phyloP scores from a whole-genome alignment of 106 monocot species.

The Dendrobium catenatum region DNA sequence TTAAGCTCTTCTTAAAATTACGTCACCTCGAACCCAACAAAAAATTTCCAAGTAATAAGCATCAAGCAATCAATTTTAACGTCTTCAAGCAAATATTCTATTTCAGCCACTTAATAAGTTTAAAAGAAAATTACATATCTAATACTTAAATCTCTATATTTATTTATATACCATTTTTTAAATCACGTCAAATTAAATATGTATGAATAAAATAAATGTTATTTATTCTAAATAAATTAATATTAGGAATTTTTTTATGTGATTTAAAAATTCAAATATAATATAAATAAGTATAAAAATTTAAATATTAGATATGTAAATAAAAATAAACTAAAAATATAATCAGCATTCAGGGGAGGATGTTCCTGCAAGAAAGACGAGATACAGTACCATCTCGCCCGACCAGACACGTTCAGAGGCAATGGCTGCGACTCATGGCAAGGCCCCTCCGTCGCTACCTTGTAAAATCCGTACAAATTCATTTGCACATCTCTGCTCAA shows the following conservation, averaged over 20 bases:
- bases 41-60: not conserved
- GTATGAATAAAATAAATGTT: no score
- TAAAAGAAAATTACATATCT: no score
- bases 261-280: no score
- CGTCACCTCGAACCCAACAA: not conserved
- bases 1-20: no score
- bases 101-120: not conserved
- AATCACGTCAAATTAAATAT: no score
- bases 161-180: no score
- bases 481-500: conserved; percentile 41
- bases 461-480: conserved; percentile 50
- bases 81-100: not conserved
- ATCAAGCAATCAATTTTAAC: not conserved
- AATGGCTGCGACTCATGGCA: conserved; percentile 55
- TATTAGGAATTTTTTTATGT: no score
- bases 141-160: no score
- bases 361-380: not conserved
- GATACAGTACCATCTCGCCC: conserved; percentile 49
- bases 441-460: conserved; percentile 70
- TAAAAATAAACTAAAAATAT: not conserved
- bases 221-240: no score
- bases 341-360: not conserved
- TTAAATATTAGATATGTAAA: no score
- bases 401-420: conserved; percentile 46
- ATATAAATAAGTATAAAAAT: no score